These are phyloP conservation scores for Lignosus rhinocerotis DNA, from an alignment of 1,284 basidiomycete species.

Conservation along the genomic window DNA sequence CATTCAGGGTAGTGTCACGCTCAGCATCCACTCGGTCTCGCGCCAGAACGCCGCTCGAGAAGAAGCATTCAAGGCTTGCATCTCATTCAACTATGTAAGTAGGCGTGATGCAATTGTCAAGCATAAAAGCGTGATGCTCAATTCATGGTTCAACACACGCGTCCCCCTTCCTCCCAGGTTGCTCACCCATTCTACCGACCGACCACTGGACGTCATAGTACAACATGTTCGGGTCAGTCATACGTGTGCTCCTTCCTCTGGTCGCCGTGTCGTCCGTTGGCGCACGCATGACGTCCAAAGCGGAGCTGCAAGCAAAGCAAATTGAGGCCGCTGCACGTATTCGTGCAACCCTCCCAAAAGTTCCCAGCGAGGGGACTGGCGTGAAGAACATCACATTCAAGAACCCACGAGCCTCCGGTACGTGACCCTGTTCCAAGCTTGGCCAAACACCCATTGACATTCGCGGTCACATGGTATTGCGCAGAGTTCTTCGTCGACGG, in stretches of 20 bases:
- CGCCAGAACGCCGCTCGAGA: too few relatives aligned
- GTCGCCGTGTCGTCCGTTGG: conserved; percentile 7
- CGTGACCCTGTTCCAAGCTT: conserved; percentile 19
- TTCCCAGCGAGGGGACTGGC: conserved; percentile 3
- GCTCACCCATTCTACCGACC: background rate
- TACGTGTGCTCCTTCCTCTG: conserved; percentile 6
- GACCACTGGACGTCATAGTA: background rate
- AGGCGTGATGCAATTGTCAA: too few relatives aligned
- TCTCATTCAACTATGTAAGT: too few relatives aligned
- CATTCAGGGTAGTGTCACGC: too few relatives aligned
- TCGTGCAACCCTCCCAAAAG: conserved; percentile 18
- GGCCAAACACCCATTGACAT: too few relatives aligned
- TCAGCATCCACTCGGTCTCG: too few relatives aligned
- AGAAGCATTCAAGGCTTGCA: too few relatives aligned
- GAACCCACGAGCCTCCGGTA: conserved; percentile 47
- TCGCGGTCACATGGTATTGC: too few relatives aligned
- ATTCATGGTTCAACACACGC: too few relatives aligned
- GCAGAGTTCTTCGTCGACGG: conserved; percentile 76
- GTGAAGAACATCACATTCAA: conserved; percentile 53
- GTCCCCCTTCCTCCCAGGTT: background rate
- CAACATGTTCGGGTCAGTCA: background rate
- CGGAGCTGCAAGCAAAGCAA: conserved; percentile 28
- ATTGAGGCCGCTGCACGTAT: conserved; percentile 26
- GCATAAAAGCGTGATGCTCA: too few relatives aligned
- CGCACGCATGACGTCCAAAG: conserved; percentile 25